Percentiles rank a stretch among this genome's conserved stretches.
phyloP scores from a whole-genome alignment of 345 rosid species.

The Eucalyptus regnans region DNA sequence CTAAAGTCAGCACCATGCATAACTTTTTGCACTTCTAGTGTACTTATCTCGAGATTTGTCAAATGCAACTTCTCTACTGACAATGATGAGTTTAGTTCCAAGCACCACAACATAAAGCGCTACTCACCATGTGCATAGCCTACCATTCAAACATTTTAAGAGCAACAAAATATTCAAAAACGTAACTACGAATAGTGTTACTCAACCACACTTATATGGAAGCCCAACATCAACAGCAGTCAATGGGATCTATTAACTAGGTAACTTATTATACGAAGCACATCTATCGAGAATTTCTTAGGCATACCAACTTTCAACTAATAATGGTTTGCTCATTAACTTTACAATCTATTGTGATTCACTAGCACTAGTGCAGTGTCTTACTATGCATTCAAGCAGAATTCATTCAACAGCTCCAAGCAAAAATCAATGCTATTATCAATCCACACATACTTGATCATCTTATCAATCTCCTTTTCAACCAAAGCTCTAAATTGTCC shows the following conservation, averaged over 20 bases:
- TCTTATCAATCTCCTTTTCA: too few species aligned
- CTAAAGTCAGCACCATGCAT: too few species aligned
- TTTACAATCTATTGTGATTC: not conserved
- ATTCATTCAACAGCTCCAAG: not conserved
- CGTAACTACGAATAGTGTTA: not conserved
- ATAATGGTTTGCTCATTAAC: not conserved
- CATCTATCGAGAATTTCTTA: not conserved
- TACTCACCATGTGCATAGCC: not conserved
- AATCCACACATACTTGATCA: too few species aligned
- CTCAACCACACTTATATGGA: not conserved
- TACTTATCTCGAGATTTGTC: too few species aligned
- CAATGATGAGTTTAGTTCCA: not conserved
- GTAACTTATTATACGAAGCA: too few species aligned
- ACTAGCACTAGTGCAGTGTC: not conserved
- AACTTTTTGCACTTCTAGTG: too few species aligned
- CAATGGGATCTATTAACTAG: not conserved
- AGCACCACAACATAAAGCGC: not conserved
- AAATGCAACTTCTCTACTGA: too few species aligned
- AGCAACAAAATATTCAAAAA: not conserved
- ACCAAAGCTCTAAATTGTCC: too few species aligned
- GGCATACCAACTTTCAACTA: not conserved
- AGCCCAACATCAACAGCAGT: too few species aligned
- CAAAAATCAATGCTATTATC: too few species aligned
- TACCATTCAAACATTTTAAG: not conserved
- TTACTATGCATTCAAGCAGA: not conserved